phyloP scores from a whole-genome alignment of 495 filamentous ascomycete genomes.

The Wilcoxina mikolae region DNA sequence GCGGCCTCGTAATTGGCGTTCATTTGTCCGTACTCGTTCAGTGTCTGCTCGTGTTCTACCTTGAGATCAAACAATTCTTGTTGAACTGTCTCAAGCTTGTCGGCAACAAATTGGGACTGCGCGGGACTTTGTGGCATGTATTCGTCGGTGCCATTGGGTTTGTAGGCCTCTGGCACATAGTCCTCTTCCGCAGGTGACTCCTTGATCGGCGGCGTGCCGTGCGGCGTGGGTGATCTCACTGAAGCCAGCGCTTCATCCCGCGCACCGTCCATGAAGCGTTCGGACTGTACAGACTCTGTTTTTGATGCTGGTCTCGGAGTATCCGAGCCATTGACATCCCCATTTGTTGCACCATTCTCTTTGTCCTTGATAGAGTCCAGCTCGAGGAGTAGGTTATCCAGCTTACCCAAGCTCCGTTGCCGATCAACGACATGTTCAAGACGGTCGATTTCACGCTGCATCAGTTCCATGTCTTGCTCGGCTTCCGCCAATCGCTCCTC shows the following conservation, averaged over 20 bases:
- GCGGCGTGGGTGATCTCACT: constrained; percentile 1
- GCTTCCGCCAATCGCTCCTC: constrained; percentile 92
- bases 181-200: constrained; percentile 4
- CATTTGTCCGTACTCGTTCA: constrained; percentile 68
- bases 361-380: constrained; percentile 50
- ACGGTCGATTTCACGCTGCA: constrained; percentile 90
- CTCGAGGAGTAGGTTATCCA: constrained; percentile 83
- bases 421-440: constrained; percentile 91
- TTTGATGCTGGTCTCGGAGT: neutral
- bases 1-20: constrained; percentile 84
- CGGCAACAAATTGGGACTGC: constrained; percentile 71
- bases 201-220: neutral
- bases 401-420: constrained; percentile 83
- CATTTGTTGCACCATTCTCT: constrained; percentile 12
- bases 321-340: neutral
- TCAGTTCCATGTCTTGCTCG: constrained; percentile 87
- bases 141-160: neutral
- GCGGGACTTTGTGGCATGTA: constrained; percentile 51
- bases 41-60: constrained; percentile 72
- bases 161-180: neutral
- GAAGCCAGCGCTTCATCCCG: neutral
- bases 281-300: neutral
- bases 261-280: neutral
- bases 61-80: constrained; percentile 85
- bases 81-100: constrained; percentile 82